Percentiles rank a stretch among this genome's conserved stretches.
Conservation (phyloP, 164 flowering plant genomes). For the Vitis cinerea region DNA sequence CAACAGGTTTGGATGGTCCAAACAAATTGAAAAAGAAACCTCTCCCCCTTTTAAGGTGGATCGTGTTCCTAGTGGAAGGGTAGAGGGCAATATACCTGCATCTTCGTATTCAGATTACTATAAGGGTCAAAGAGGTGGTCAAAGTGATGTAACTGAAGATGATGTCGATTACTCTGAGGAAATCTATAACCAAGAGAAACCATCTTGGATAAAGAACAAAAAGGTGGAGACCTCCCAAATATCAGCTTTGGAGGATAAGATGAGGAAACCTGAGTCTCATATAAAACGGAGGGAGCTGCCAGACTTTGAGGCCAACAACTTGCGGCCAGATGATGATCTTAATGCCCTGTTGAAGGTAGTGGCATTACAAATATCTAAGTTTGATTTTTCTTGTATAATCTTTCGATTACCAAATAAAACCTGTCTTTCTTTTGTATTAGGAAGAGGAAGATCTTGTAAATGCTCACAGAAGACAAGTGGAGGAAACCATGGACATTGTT, state of each 20-base stretch:
- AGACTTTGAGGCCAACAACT: conserved; percentile 28
- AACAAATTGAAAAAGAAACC: conserved; percentile 43
- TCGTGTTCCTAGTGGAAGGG: conserved; percentile 46
- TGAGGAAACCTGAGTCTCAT: conserved; percentile 32
- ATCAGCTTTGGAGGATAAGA: conserved; percentile 36
- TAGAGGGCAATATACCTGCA: conserved; percentile 30
- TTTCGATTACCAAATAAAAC: not conserved
- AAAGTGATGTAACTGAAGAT: conserved; percentile 24
- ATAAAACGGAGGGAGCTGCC: conserved; percentile 38
- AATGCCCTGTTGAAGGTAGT: conserved; percentile 64
- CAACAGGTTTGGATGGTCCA: conserved; percentile 54
- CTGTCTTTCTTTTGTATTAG: conserved; percentile 25
- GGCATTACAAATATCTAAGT: not conserved
- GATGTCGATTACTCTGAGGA: conserved; percentile 48
- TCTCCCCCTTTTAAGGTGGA: conserved; percentile 36
- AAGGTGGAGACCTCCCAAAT: conserved; percentile 27
- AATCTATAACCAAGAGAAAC: conserved; percentile 45
- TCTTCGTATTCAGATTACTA: conserved; percentile 31
- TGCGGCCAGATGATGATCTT: conserved; percentile 59
- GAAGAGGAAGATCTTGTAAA: conserved; percentile 79
- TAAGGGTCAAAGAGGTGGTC: conserved; percentile 32
- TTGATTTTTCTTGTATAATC: not conserved
- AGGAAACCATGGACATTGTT: conserved; percentile 72
- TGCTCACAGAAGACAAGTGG: conserved; percentile 74
- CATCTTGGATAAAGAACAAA: conserved; percentile 35